Conservation (phyloP, 148 eudicot genomes). For the Gaultheria prostrata region DNA sequence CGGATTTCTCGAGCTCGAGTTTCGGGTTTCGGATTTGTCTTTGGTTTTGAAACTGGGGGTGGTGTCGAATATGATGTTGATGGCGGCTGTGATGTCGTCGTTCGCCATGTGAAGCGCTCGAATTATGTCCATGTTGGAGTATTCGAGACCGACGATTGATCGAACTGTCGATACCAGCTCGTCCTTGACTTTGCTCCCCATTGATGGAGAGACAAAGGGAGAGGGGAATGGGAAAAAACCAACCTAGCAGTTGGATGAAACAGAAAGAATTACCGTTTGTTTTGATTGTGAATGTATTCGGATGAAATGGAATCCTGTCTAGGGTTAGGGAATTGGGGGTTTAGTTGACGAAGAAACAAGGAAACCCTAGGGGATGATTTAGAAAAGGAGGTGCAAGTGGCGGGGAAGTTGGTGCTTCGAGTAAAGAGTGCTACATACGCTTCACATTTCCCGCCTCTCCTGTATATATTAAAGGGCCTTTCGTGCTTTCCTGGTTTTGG, state of each 20-base stretch:
- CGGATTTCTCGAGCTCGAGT: background rate
- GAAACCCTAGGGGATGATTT: background rate
- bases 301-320: background rate
- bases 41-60: slow-evolving; percentile 57
- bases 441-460: slow-evolving; percentile 18
- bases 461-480: too few species aligned
- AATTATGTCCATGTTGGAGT: slow-evolving; percentile 82
- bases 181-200: slow-evolving; percentile 64
- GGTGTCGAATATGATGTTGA: slow-evolving; percentile 82
- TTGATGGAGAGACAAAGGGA: slow-evolving; percentile 3
- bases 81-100: slow-evolving; percentile 79
- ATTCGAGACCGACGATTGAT: slow-evolving; percentile 69
- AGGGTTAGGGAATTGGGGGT: background rate
- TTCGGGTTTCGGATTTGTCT: slow-evolving; percentile 31
- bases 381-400: background rate
- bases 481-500: too few species aligned
- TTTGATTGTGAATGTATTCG: background rate
- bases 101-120: slow-evolving; percentile 96
- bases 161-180: slow-evolving; percentile 60
- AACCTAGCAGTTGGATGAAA: slow-evolving; percentile 17
- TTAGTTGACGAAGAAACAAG: background rate
- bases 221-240: slow-evolving; percentile 17
- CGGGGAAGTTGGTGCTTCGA: too few species aligned
- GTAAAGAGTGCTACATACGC: background rate
- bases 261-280: background rate